A percentile compares a stretch with the other conserved stretches of the same genome.
These are phyloP conservation scores for Perkinsus chesapeaki DNA, from an alignment of 169 alveolate genomes.

Conservation along the genomic window DNA sequence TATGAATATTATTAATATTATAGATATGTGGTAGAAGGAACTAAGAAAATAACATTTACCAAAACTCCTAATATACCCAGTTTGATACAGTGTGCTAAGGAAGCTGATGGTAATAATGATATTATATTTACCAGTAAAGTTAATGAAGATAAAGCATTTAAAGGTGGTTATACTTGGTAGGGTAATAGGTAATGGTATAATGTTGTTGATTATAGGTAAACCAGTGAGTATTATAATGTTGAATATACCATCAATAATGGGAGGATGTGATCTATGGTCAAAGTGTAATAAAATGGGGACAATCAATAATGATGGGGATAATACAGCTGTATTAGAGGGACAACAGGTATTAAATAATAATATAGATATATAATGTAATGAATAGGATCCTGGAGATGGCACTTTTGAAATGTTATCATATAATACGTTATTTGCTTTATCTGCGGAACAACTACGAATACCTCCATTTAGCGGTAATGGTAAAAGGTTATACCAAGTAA, in stretches of 20 bases:
- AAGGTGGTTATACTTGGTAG: too few species aligned
- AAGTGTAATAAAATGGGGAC: neutral
- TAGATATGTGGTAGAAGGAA: constrained; percentile 22
- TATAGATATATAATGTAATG: neutral
- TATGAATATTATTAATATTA: neutral
- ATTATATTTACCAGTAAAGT: neutral
- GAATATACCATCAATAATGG: neutral
- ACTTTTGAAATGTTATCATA: constrained; percentile 16
- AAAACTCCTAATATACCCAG: constrained; percentile 21
- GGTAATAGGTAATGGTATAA: too few species aligned
- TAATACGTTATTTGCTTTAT: constrained; percentile 12
- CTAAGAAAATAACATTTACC: constrained; percentile 24
- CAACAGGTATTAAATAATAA: neutral
- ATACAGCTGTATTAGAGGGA: neutral
- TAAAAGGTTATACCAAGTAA: constrained; percentile 15
- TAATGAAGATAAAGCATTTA: too few species aligned
- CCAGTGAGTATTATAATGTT: neutral
- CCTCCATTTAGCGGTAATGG: neutral
- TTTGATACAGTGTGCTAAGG: constrained; percentile 15
- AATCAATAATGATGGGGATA: neutral
- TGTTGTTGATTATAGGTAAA: neutral
- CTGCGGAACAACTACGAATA: constrained; percentile 16
- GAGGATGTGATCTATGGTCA: neutral
- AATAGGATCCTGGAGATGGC: constrained; percentile 18
- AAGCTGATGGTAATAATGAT: neutral